Base-by-base conservation (phyloP, 2,329 filamentous ascomycete genomes). In the Pseudocercospora pini-densiflorae region DNA sequence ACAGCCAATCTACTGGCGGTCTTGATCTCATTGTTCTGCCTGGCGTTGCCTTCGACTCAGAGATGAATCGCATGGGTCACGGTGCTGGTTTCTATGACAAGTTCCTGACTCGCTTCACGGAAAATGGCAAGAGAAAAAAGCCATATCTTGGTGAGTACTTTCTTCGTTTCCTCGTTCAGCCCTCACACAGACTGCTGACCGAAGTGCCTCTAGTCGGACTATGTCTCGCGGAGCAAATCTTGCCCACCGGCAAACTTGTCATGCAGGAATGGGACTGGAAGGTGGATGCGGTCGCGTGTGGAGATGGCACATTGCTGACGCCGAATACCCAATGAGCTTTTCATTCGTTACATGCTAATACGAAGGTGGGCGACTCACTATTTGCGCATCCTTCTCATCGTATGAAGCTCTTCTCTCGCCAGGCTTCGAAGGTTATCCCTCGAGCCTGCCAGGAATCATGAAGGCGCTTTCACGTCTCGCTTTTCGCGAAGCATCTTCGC, bases 1-100 rank as follows among this genome's bases (percentile, higher is more conserved):
- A 67, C 64, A 64, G 63, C 63, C 5, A 43, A 59, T 64, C 73
- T 61, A 51, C 71, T 63, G 76, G 57, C 31, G 86, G 86, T 8
- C 83, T 99, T 49, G 94, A 99, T 78, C 79, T 99, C 71, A 91
- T 99, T 70, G 85, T 99, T 29, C 88, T 98, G 84, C 95, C 95
- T 0, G 95, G 94, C 12, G 92, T 99, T 74, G 94, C 93, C 2
- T 99, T 99, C 79, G 94, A 97, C 78, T 83, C 83, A 2, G 82
- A 81, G 12, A 86, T 95, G 67, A 87, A 90, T 71, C 87, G 95
- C 73, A 85, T 98, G 21, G 95, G 95, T 47, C 95, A 99, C 79
- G 95, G 95, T 64, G 97, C 93, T 79, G 95, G 95, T 33, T 99
- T 97, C 81, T 99, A 99, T 83, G 95, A 99, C 82, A 91, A 89